Evolutionary conservation across 208 protist species (phyloP).

Genomic region (Crithidia sp.): DNA sequence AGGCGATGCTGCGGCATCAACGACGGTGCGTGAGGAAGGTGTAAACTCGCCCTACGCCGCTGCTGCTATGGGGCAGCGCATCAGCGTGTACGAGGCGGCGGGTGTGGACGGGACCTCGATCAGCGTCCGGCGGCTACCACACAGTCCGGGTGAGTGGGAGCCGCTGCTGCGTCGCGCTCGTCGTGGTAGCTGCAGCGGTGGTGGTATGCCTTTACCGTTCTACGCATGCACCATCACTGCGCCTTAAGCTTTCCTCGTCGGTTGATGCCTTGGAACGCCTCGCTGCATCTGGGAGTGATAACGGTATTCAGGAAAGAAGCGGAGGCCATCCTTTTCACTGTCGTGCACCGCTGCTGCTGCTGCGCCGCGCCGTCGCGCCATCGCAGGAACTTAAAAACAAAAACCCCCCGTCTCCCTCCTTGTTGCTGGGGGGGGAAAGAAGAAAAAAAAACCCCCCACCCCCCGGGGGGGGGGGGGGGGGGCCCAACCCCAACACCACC

Average conservation of each 20-base stretch:
- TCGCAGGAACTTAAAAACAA: too few relatives aligned
- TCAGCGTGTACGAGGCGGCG: conserved; percentile 29
- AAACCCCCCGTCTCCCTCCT: too few relatives aligned
- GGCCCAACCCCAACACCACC: too few relatives aligned
- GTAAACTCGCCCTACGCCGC: neutral
- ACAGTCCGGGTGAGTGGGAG: conserved; percentile 9
- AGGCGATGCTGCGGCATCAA: neutral
- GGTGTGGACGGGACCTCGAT: neutral
- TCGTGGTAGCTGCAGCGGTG: neutral
- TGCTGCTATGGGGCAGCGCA: conserved; percentile 9
- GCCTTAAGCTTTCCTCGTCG: too few relatives aligned
- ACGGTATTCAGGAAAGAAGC: neutral
- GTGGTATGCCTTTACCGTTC: neutral
- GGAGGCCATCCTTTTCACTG: neutral
- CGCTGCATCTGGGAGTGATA: neutral
- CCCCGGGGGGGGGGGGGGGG: too few relatives aligned
- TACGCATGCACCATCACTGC: too few relatives aligned
- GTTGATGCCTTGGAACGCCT: neutral
- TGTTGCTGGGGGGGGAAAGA: too few relatives aligned
- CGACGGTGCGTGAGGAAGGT: neutral
- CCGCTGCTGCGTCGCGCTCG: neutral
- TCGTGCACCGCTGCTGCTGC: conserved; percentile 47
- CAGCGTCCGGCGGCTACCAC: neutral
- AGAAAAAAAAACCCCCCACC: too few relatives aligned
- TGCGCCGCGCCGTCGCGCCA: conserved; percentile 44